Evolutionary conservation across 148 eudicot species (phyloP), one percentile per base, ranked within the genome.

Genomic region (Silene latifolia): DNA sequence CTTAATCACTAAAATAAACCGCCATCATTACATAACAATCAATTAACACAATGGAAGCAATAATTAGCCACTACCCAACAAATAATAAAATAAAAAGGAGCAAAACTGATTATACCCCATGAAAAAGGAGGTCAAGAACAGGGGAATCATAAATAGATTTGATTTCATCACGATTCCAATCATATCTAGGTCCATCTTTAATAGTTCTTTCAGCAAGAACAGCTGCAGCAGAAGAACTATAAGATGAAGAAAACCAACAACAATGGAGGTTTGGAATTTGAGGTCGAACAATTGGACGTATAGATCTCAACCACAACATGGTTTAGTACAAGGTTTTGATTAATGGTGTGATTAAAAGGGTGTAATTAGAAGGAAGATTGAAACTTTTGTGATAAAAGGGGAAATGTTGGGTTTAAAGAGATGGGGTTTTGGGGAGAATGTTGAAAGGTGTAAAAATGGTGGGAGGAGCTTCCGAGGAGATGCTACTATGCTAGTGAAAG

Each of bases 101-200:
- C 25, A 20, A 51, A 59, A 23, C 77, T 5, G n/a, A 25, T 0
- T 1, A 70, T 56, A 93, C 98, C 79, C 91, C 98, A 63, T 90
- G 92, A 81, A 89, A 90, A 74, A 93, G 96, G 73, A 93, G 93
- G 83, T 93, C 98, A 71, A 93, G 89, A 73, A 90, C 29, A 21
- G 98, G 98, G 32, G 98, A 93, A 85, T 89, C 85, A 72, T 90
- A 93, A 42, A 93, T 69, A 64, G 93, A 87, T 56, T 86, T 85
- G 72, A 90, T 86, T 60, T 93, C 85, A 2, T 80, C 76, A 67
- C 84, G 82, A 19, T 72, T 76, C 98, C 98, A 93, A 35, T 90
- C 90, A 65, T 86, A 61, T 29, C 98, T 82, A 15, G 91, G 86
- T 2, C 98, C 96, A 53, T 86, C 84, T 64, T 82, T 79, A 17